A percentile compares a stretch with the other conserved stretches of the same genome.
phyloP scores from a whole-genome alignment of 345 rosid species.

The Camelina hispida region DNA sequence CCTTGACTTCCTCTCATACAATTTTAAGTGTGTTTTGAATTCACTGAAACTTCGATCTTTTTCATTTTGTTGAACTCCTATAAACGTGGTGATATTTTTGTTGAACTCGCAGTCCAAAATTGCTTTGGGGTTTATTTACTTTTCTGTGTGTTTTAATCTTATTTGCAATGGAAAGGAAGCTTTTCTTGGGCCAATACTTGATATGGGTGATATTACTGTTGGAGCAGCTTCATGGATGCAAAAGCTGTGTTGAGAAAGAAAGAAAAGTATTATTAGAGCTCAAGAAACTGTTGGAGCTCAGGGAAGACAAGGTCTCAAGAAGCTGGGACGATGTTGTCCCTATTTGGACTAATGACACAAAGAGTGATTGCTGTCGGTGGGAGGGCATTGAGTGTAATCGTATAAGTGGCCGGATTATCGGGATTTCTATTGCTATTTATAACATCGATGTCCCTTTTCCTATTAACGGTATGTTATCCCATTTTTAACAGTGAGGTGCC shows the following conservation, averaged over 20 bases:
- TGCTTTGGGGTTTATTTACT: not conserved
- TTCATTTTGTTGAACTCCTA: no score
- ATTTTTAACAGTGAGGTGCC: no score
- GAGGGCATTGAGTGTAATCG: not conserved
- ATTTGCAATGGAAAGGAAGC: slow-evolving; percentile 17
- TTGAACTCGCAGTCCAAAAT: not conserved
- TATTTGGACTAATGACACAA: slow-evolving; percentile 12
- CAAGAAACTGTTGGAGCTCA: not conserved
- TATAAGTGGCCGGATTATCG: not conserved
- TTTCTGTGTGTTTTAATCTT: not conserved
- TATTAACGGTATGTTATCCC: no score
- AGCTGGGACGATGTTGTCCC: not conserved
- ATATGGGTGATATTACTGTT: slow-evolving; percentile 5
- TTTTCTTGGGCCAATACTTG: not conserved
- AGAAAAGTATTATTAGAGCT: not conserved
- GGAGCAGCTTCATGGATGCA: not conserved
- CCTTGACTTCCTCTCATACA: no score
- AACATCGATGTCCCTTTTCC: no score
- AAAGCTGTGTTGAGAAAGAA: slow-evolving; percentile 8
- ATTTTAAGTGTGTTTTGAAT: no score
- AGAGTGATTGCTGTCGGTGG: not conserved
- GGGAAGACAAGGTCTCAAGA: not conserved
- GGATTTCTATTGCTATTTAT: not conserved
- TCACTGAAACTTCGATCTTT: no score
- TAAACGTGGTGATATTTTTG: no score